Evolutionary conservation across 306 rosid species (phyloP).

Genomic region (Betula pendula): DNA sequence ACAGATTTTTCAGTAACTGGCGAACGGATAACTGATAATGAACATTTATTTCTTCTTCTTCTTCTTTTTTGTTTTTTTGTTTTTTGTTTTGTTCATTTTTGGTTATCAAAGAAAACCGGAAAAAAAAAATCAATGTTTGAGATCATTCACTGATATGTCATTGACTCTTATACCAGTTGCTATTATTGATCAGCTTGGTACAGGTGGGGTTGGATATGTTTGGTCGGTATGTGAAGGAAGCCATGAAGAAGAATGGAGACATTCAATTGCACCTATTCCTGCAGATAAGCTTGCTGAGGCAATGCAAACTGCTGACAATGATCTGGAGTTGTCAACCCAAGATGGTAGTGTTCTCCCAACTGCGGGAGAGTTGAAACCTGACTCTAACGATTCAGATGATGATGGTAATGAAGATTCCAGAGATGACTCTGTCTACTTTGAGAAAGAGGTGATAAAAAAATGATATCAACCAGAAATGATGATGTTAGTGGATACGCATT

Average conservation of each 20-base stretch:
- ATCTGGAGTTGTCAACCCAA: slow-evolving; percentile 51
- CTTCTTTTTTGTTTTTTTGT: no score
- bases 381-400: slow-evolving; percentile 60
- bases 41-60: not conserved
- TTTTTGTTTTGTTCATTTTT: no score
- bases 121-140: no score
- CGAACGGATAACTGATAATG: not conserved
- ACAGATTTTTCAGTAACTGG: not conserved
- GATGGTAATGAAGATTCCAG: slow-evolving; percentile 64
- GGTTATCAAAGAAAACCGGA: not conserved
- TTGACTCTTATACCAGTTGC: slow-evolving; percentile 23
- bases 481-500: not conserved
- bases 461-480: slow-evolving; percentile 19
- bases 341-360: slow-evolving; percentile 71
- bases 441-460: slow-evolving; percentile 62
- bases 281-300: slow-evolving; percentile 72
- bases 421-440: slow-evolving; percentile 67
- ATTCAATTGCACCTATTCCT: slow-evolving; percentile 94
- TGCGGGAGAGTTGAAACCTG: slow-evolving; percentile 75
- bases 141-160: no score
- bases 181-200: slow-evolving; percentile 74
- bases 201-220: slow-evolving; percentile 81
- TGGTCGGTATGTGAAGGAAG: slow-evolving; percentile 91
- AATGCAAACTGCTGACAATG: slow-evolving; percentile 59
- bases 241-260: slow-evolving; percentile 95